Conservation (phyloP, 2,329 filamentous ascomycete species). For the Fusarium coffeatum region DNA sequence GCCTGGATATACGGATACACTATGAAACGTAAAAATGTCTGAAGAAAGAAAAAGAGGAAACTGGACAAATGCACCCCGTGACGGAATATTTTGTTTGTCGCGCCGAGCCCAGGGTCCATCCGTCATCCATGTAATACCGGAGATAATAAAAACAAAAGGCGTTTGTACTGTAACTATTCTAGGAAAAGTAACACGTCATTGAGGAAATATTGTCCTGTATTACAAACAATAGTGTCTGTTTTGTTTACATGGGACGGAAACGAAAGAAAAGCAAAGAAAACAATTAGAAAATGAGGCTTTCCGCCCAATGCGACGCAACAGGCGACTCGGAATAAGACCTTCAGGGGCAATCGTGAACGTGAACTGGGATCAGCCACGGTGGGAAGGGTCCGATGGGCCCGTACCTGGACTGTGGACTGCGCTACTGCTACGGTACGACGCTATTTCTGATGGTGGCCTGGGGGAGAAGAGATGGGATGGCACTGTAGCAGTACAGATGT, state of each 20-base stretch:
- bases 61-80: conserved; percentile 8
- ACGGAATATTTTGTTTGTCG: conserved; percentile 8
- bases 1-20: not conserved
- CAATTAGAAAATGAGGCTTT: conserved; percentile 22
- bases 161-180: not conserved
- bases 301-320: not conserved
- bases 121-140: conserved; percentile 7
- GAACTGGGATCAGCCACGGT: conserved; percentile 19
- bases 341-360: conserved; percentile 24
- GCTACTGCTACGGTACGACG: not conserved
- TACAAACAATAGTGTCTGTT: conserved; percentile 5
- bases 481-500: not conserved
- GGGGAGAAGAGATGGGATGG: not conserved
- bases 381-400: conserved; percentile 7
- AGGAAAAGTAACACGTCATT: not conserved
- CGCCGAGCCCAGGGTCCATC: conserved; percentile 4
- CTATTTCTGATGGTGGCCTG: not conserved
- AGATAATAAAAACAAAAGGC: not conserved
- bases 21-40: not conserved
- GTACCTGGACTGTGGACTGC: conserved; percentile 4
- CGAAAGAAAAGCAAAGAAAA: conserved; percentile 9
- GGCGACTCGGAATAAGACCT: not conserved
- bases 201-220: not conserved
- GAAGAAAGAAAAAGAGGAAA: not conserved
- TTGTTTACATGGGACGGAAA: not conserved